These are phyloP conservation scores for Clonostachys rosea DNA, from an alignment of 2,329 filamentous ascomycete genomes.

Conservation along the genomic window DNA sequence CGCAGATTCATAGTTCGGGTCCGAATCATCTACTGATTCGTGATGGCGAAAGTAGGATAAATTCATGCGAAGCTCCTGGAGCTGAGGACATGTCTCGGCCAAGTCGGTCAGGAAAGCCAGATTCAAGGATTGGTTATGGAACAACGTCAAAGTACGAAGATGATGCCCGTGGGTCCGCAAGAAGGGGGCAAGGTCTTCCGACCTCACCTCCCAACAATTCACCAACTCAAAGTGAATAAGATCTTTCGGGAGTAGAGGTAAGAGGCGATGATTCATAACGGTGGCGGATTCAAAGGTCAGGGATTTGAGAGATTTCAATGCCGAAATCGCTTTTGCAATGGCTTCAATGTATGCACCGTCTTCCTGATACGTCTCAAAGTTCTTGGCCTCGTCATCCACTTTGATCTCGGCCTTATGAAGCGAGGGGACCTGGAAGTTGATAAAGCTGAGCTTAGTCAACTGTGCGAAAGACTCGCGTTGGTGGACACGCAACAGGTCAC, in stretches of 20 bases:
- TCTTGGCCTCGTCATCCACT: slow-evolving; percentile 18
- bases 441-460: slow-evolving; percentile 52
- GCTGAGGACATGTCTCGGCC: slow-evolving; percentile 60
- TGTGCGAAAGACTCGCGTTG: slow-evolving; percentile 47
- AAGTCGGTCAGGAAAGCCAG: slow-evolving; percentile 69
- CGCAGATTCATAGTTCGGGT: slow-evolving; percentile 69
- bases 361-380: slow-evolving; percentile 24
- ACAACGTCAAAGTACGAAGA: slow-evolving; percentile 64
- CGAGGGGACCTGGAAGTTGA: slow-evolving; percentile 58
- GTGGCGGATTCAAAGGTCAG: slow-evolving; percentile 73
- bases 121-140: slow-evolving; percentile 76
- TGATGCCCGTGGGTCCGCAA: slow-evolving; percentile 61
- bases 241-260: slow-evolving; percentile 63
- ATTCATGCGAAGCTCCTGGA: slow-evolving; percentile 72
- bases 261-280: slow-evolving; percentile 61
- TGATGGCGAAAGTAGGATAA: slow-evolving; percentile 73
- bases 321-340: slow-evolving; percentile 22
- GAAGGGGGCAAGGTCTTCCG: slow-evolving; percentile 60
- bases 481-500: slow-evolving; percentile 49
- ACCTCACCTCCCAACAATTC: slow-evolving; percentile 73
- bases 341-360: slow-evolving; percentile 35
- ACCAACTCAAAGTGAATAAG: slow-evolving; percentile 67
- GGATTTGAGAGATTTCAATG: slow-evolving; percentile 59
- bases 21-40: slow-evolving; percentile 62
- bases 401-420: slow-evolving; percentile 28